Base-by-base conservation (phyloP, 2,329 filamentous ascomycete genomes). In the Niveomyces coronatus region DNA sequence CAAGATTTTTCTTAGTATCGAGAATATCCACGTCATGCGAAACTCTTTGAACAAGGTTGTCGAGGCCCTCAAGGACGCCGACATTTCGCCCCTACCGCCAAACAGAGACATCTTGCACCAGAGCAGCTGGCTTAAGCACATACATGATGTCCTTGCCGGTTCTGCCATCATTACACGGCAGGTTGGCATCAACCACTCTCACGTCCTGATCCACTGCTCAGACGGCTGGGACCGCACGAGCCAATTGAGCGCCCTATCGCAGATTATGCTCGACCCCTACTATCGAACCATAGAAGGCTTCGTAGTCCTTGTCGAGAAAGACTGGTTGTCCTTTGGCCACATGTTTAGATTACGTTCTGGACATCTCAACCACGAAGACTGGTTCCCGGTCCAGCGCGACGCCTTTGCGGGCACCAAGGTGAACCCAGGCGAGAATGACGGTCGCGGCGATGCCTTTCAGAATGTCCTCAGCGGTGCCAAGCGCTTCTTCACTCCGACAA, bases 201-300 rank as follows among this genome's bases (percentile, higher is more conserved):
- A 98, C 56, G 89, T 94, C 9, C 66, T 98, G 31, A 94, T 98
- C 34, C 91, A 98, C 60, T 98, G 91, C 61, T 96, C 91, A 3
- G 91, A 98, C 60, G 91, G 91, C 4, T 98, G 91, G 91, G 91
- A 98, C 61, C 82, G 91, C 35, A 98, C 91, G 7, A 89, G 87
- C 52, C 91, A 98, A 62, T 71, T 98, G 36, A 93, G 88, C 52
- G 87, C 88, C 4, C 64, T 98, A 40, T 82, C 87, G 40, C 88
- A 98, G 61, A 71, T 98, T 27, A 89, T 94, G 67, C 72, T 98
- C 8, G 91, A 98, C 53, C 91, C 91, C 1, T 95, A 94, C 59
- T 98, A 87, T 57, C 78, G 91, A 36, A 96, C 91, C 0, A 67
- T 98, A 35, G 83, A 95, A 49, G 91, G 91, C 1, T 98, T 96